Evolutionary conservation across 2,329 filamentous ascomycete species (phyloP).

Genomic region (Aspergillus sclerotialis): DNA sequence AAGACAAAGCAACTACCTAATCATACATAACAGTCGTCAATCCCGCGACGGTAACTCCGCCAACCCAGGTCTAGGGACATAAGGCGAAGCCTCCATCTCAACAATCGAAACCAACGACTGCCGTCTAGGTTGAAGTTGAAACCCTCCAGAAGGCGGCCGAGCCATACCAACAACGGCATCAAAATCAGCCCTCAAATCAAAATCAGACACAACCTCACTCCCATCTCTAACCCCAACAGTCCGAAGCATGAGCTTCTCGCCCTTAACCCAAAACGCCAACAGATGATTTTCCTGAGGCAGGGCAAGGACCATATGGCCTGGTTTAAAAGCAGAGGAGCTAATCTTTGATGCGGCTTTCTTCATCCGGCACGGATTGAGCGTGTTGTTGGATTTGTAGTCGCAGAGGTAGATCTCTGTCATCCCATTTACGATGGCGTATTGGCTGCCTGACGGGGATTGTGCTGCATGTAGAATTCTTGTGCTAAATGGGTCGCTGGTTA

Average conservation of each 20-base stretch:
- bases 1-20: no score
- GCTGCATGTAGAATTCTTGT: conserved; percentile 27
- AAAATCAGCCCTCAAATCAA: conserved; percentile 25
- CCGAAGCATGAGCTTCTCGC: conserved; percentile 19
- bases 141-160: conserved; percentile 6
- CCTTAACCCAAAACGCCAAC: conserved; percentile 14
- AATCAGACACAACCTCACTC: conserved; percentile 21
- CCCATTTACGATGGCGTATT: conserved; percentile 25
- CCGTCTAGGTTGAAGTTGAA: conserved; percentile 8
- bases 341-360: conserved; percentile 27
- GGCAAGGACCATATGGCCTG: conserved; percentile 22
- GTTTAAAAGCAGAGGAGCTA: conserved; percentile 23
- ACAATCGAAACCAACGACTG: conserved; percentile 9
- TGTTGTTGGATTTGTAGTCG: conserved; percentile 22
- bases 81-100: conserved; percentile 7
- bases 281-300: conserved; percentile 17
- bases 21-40: no score
- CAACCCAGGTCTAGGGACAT: conserved; percentile 10
- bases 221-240: conserved; percentile 17
- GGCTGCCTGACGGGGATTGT: conserved; percentile 26
- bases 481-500: conserved; percentile 22
- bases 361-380: conserved; percentile 19
- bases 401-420: conserved; percentile 30
- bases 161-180: conserved; percentile 20
- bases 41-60: conserved; percentile 12